Evolutionary conservation across 2,329 filamentous ascomycete species (phyloP).

Genomic region (Microdochium nivale): DNA sequence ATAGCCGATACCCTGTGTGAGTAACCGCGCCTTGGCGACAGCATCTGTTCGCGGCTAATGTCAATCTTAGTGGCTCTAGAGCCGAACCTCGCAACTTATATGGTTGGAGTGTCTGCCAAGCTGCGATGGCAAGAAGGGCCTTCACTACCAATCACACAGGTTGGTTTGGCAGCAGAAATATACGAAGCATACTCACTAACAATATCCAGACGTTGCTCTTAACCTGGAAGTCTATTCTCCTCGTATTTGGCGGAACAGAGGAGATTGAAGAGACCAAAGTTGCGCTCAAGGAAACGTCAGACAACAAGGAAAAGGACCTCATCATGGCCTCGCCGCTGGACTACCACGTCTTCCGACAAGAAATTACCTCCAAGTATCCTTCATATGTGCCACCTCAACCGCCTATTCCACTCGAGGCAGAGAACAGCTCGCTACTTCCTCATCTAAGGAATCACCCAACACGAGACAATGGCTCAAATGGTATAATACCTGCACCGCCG

Average conservation of each 20-base stretch:
- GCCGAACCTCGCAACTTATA: conserved; percentile 61
- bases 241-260: conserved; percentile 72
- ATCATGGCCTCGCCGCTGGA: conserved; percentile 92
- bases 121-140: conserved; percentile 66
- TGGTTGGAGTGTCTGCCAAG: conserved; percentile 61
- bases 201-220: conserved; percentile 59
- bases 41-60: conserved; percentile 10
- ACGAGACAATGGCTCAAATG: conserved; percentile 49
- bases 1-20: conserved; percentile 42
- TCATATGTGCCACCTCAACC: conserved; percentile 86
- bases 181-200: conserved; percentile 3
- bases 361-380: conserved; percentile 96
- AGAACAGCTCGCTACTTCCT: conserved; percentile 85
- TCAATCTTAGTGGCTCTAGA: conserved; percentile 40
- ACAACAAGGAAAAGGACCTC: conserved; percentile 60
- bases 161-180: conserved; percentile 23
- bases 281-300: conserved; percentile 53
- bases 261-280: conserved; percentile 68
- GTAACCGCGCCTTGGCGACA: conserved; percentile 14
- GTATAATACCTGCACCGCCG: conserved; percentile 49
- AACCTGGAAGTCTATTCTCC: conserved; percentile 84
- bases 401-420: conserved; percentile 75
- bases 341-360: conserved; percentile 92
- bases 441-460: conserved; percentile 69
- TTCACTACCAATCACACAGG: conserved; percentile 52